Evolutionary conservation across 2,329 filamentous ascomycete species (phyloP).

Genomic region (Periconia sp.): DNA sequence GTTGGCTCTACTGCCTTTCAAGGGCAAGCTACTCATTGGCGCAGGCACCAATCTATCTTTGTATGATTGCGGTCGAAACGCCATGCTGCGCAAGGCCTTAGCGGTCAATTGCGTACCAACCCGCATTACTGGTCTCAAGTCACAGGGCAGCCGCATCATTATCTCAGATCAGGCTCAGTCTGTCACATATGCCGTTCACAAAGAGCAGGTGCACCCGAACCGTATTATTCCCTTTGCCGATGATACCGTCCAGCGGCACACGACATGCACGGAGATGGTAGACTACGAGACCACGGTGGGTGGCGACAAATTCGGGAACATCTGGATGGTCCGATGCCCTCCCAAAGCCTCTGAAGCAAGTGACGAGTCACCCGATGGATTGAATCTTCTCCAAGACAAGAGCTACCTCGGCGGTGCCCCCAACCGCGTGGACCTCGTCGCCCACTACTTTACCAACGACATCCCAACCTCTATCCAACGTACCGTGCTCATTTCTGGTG

Average conservation of each 20-base stretch:
- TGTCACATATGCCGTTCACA: slow-evolving; percentile 90
- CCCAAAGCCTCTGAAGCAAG: slow-evolving; percentile 83
- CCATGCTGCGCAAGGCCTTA: slow-evolving; percentile 89
- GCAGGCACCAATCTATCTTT: slow-evolving; percentile 80
- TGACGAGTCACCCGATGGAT: slow-evolving; percentile 87
- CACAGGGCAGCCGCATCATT: slow-evolving; percentile 86
- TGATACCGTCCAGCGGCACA: slow-evolving; percentile 87
- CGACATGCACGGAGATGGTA: slow-evolving; percentile 87
- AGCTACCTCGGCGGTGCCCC: slow-evolving; percentile 88
- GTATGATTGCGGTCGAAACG: slow-evolving; percentile 91
- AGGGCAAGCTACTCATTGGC: slow-evolving; percentile 85
- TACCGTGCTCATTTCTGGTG: slow-evolving; percentile 85
- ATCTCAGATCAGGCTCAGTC: slow-evolving; percentile 93
- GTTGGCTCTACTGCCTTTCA: slow-evolving; percentile 87
- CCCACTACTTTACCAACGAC: slow-evolving; percentile 89
- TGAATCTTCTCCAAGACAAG: slow-evolving; percentile 87
- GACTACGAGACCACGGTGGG: slow-evolving; percentile 96
- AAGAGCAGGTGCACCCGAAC: slow-evolving; percentile 74
- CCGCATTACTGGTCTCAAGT: slow-evolving; percentile 85
- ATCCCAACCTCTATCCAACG: slow-evolving; percentile 90
- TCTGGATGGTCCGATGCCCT: slow-evolving; percentile 89
- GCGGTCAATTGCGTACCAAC: slow-evolving; percentile 71
- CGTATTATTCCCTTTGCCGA: slow-evolving; percentile 91
- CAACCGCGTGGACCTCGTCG: slow-evolving; percentile 80
- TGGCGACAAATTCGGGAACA: slow-evolving; percentile 96